These are phyloP conservation scores for Verticillium klebahnii DNA, from an alignment of 2,329 filamentous ascomycete species.

Conservation along the genomic window DNA sequence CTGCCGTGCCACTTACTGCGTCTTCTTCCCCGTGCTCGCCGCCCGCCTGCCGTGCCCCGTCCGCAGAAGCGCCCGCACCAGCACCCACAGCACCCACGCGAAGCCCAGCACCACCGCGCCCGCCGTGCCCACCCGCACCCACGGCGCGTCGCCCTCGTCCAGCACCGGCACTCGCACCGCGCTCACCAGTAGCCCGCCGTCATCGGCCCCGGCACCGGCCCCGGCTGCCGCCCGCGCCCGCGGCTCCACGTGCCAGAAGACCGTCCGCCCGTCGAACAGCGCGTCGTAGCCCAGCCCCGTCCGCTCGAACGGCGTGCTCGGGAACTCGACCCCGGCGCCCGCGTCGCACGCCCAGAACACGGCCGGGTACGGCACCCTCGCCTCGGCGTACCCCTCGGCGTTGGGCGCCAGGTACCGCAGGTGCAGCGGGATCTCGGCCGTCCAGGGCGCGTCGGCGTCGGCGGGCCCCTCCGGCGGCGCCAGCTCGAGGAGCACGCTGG, in stretches of 20 bases:
- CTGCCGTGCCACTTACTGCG: constrained; percentile 1
- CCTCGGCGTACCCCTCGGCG: constrained; percentile 44
- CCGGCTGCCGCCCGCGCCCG: constrained; percentile 20
- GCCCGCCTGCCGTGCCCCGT: constrained; percentile 23
- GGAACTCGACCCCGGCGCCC: constrained; percentile 61
- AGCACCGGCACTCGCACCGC: constrained; percentile 62
- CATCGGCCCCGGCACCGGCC: too few relatives aligned
- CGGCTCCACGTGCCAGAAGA: constrained; percentile 76
- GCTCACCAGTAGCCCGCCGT: constrained; percentile 41
- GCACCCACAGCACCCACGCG: constrained; percentile 62
- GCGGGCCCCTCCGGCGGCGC: constrained; percentile 38
- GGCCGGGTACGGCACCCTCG: constrained; percentile 71
- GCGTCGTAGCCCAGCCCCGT: constrained; percentile 81
- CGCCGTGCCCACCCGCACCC: constrained; percentile 52
- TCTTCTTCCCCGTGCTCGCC: constrained; percentile 8
- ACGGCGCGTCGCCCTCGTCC: constrained; percentile 42
- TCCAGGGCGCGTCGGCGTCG: constrained; percentile 41
- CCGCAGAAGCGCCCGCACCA: constrained; percentile 34
- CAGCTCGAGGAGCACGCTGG: constrained; percentile 70
- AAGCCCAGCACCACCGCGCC: constrained; percentile 59
- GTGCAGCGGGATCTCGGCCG: constrained; percentile 73
- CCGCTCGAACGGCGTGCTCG: constrained; percentile 79
- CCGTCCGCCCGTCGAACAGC: constrained; percentile 68
- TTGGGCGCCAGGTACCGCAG: constrained; percentile 73
- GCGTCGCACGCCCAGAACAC: constrained; percentile 88